Conservation (phyloP, 139 green algal species). For the Diplosphaera chodatii region DNA sequence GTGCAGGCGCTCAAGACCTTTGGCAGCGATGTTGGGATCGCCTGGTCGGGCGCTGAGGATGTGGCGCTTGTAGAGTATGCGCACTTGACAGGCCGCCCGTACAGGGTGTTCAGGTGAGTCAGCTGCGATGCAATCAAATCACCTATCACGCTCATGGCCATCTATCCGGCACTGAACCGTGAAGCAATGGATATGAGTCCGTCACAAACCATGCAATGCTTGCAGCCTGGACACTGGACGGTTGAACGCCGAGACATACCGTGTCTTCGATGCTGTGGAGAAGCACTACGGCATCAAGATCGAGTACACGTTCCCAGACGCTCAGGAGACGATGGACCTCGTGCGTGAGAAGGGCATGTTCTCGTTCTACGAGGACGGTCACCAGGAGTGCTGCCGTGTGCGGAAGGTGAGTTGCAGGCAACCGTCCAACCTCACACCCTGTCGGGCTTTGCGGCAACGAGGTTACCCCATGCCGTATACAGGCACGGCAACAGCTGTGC, state of each 20-base stretch:
- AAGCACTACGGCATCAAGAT: conserved; percentile 97
- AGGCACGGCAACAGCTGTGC: too few relatives aligned
- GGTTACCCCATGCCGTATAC: too few relatives aligned
- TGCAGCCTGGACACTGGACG: conserved; percentile 90
- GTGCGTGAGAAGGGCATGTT: conserved; percentile 96
- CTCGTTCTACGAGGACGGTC: conserved; percentile 97
- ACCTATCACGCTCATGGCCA: too few relatives aligned
- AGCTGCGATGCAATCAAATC: too few relatives aligned
- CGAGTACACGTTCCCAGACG: conserved; percentile 98
- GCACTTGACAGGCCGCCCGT: conserved; percentile 87
- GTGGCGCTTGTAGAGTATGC: conserved; percentile 97
- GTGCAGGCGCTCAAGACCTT: conserved; percentile 83
- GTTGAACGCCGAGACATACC: conserved; percentile 97
- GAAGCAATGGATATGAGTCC: too few relatives aligned
- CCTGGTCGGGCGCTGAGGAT: conserved; percentile 94
- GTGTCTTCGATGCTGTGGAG: conserved; percentile 87
- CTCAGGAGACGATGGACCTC: conserved; percentile 79
- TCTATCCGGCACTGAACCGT: too few relatives aligned
- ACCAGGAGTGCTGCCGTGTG: conserved; percentile 94
- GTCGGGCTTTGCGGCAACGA: too few relatives aligned
- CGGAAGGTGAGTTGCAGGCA: conserved; percentile 92
- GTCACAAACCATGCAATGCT: too few relatives aligned
- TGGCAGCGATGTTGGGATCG: conserved; percentile 84
- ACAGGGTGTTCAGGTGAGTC: conserved; percentile 95
- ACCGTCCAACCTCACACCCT: too few relatives aligned